Conservation (phyloP, 176 grass and related monocot genomes). For the Carex scoparia region DNA sequence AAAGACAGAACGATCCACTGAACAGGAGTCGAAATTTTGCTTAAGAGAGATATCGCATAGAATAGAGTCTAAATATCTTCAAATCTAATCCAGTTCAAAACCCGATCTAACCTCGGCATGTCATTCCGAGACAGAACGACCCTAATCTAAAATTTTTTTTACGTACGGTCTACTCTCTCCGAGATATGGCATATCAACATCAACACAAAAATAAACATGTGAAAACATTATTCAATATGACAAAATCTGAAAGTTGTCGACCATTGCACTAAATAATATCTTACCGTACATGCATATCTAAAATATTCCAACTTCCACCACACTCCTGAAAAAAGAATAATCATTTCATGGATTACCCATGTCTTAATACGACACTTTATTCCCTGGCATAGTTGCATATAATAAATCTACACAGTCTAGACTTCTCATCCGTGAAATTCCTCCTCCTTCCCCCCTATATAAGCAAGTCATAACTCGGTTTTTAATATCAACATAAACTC, state of each 20-base stretch:
- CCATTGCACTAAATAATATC: not conserved
- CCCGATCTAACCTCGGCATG: too few relatives aligned
- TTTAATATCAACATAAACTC: not conserved
- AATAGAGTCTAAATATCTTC: too few relatives aligned
- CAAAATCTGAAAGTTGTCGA: not conserved
- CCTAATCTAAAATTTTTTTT: too few relatives aligned
- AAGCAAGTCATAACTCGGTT: not conserved
- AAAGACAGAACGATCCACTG: too few relatives aligned
- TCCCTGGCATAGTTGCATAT: not conserved
- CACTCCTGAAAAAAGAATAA: not conserved
- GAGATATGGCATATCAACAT: too few relatives aligned
- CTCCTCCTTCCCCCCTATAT: not conserved
- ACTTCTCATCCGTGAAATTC: not conserved
- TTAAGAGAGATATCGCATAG: too few relatives aligned
- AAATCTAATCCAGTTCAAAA: too few relatives aligned
- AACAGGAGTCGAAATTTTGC: too few relatives aligned
- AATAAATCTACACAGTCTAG: not conserved
- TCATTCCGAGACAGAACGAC: too few relatives aligned
- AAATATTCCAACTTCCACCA: constrained; percentile 15
- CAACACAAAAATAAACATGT: not conserved
- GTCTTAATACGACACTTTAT: not conserved
- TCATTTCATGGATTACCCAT: not conserved
- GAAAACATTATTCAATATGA: not conserved
- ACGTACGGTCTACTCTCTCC: too few relatives aligned
- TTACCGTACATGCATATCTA: constrained; percentile 4